Evolutionary conservation across 768 basidiomycete genomes (phyloP).

Genomic region (Amanita phalloides): DNA sequence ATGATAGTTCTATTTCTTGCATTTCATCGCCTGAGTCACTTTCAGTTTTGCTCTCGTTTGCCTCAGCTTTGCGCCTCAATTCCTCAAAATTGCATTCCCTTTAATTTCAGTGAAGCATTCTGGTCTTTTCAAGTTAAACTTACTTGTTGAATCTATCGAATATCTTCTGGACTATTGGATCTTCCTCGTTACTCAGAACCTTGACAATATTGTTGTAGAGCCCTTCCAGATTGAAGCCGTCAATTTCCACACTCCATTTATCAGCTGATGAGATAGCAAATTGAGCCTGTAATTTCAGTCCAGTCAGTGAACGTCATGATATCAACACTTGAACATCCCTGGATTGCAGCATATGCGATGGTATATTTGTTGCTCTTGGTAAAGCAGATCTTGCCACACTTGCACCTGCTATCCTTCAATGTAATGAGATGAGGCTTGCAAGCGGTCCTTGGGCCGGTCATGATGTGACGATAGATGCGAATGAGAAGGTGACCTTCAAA

Average conservation of each 20-base stretch:
- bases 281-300: neutral
- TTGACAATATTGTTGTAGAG: neutral
- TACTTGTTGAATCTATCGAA: neutral
- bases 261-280: neutral
- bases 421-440: neutral
- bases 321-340: neutral
- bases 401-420: neutral
- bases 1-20: neutral
- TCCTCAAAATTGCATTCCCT: neutral
- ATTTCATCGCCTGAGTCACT: neutral
- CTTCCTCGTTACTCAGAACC: neutral
- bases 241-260: neutral
- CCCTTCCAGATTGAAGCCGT: neutral
- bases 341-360: neutral
- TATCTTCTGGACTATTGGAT: neutral
- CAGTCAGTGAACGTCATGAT: neutral
- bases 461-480: conserved; percentile 5
- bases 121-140: neutral
- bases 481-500: conserved; percentile 3
- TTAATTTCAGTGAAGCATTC: neutral
- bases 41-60: neutral
- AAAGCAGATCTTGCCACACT: neutral
- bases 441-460: no score
- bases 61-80: neutral
- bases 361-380: neutral